Evolutionary conservation across 2,329 filamentous ascomycete genomes (phyloP).

Genomic region (Hymenoscyphus occultus): DNA sequence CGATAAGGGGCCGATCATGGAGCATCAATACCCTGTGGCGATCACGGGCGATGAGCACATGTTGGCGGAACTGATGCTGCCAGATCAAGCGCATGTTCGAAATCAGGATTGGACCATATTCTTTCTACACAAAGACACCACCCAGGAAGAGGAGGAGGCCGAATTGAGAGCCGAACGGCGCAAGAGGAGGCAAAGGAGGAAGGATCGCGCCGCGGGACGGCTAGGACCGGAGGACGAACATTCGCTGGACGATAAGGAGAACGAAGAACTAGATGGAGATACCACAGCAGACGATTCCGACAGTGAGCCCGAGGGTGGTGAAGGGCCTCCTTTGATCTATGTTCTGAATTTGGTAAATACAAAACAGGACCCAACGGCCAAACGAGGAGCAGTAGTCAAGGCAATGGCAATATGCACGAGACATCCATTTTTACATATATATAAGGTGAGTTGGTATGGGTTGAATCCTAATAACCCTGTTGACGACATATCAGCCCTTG

Average conservation of each 20-base stretch:
- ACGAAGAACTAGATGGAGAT: conserved; percentile 43
- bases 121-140: conserved; percentile 94
- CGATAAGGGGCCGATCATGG: conserved; percentile 93
- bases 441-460: conserved; percentile 64
- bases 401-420: conserved; percentile 98
- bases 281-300: conserved; percentile 51
- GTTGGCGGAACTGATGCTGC: conserved; percentile 97
- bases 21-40: conserved; percentile 91
- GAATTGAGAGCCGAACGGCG: conserved; percentile 58
- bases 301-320: conserved; percentile 65
- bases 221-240: conserved; percentile 45
- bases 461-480: conserved; percentile 9
- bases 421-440: conserved; percentile 97
- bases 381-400: conserved; percentile 92
- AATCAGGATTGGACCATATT: conserved; percentile 99
- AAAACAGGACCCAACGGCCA: conserved; percentile 89
- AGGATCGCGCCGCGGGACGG: conserved; percentile 50
- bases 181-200: conserved; percentile 50
- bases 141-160: conserved; percentile 74
- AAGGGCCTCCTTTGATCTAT: conserved; percentile 92
- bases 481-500: conserved; percentile 60
- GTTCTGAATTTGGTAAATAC: conserved; percentile 97
- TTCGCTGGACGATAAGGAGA: conserved; percentile 43
- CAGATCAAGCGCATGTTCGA: conserved; percentile 90
- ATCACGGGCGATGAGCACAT: conserved; percentile 98